Evolutionary conservation across 352 stramenopile species (phyloP), one percentile per base, ranked within the genome.

Genomic region (Plasmopara viticola): DNA sequence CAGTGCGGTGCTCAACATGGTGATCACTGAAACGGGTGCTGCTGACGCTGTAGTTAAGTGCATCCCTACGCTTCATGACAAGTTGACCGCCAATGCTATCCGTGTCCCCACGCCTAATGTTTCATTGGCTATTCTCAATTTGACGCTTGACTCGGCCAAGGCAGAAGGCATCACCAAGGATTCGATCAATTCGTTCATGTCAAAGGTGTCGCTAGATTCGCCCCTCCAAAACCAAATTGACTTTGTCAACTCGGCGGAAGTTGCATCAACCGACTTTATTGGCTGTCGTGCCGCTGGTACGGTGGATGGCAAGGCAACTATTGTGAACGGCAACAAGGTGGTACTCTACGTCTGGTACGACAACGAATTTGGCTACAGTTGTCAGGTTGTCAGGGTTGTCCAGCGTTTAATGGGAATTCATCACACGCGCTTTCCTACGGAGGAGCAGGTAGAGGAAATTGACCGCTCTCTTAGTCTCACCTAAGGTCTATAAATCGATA

Each of bases 31-130:
- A 67, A 95, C 85, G 0, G 85, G 85, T 25, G 85, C 85, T 5
- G 85, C 78, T 7, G 74, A 73, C 1, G 85, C 85, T 45, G 84
- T 95, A n/a, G 70, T 82, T 53, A 90, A 90, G 72, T 93, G 90
- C 54, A 75, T 97, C 9, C 96, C 96, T 48, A 87, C 74, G 30
- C 87, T 99, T 45, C 76, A 96, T 66, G 90, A 92, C 81, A 99
- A 98, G 83, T 82, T 99, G 40, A 99, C 96, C 51, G 96, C 94
- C 60, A 98, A 98, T 71, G 94, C 96, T 53, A 98, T 99, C 78
- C 95, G 96, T 66, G 96, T 99, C 29, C 96, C 96, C 37, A 99
- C 96, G 66, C 95, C 96, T 48, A 96, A 99, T 73, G 96, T 99
- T 15, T 99, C 95, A 45, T 85, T 99, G 41, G 96, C 97, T 39